phyloP scores from a whole-genome alignment of 768 basidiomycete genomes.

The Amanita subjunquillea region DNA sequence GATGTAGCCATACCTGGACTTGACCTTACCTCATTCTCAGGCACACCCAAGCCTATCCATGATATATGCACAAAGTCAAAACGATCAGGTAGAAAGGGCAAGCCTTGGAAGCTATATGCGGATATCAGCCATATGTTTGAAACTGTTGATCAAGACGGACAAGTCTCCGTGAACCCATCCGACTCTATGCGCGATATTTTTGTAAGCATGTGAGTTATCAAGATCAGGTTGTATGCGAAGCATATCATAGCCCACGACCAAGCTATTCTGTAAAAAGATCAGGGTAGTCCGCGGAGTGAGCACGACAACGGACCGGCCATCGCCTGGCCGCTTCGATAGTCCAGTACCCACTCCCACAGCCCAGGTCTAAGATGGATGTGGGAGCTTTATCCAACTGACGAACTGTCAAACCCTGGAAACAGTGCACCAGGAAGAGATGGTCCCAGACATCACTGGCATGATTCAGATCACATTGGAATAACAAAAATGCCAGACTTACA shows the following conservation, averaged over 20 bases:
- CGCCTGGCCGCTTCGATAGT: conserved; percentile 53
- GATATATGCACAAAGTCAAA: conserved; percentile 64
- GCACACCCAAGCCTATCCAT: conserved; percentile 55
- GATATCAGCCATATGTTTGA: not conserved
- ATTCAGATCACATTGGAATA: not conserved
- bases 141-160: conserved; percentile 25
- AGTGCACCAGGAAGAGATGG: conserved; percentile 48
- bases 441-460: conserved; percentile 59
- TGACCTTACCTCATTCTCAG: conserved; percentile 50
- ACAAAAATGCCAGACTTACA: conserved; percentile 28
- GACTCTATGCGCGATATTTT: conserved; percentile 36
- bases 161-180: conserved; percentile 63
- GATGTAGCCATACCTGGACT: not conserved
- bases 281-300: not conserved
- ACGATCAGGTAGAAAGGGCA: conserved; percentile 45
- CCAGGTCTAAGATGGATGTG: conserved; percentile 48
- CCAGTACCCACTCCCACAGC: conserved; percentile 68
- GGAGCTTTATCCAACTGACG: conserved; percentile 45
- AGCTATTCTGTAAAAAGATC: conserved; percentile 29
- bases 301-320: conserved; percentile 42
- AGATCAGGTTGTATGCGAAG: conserved; percentile 43
- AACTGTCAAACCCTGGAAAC: conserved; percentile 39
- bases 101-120: conserved; percentile 41
- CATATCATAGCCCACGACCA: conserved; percentile 52
- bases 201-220: conserved; percentile 22